Conservation (phyloP, 2,329 filamentous ascomycete genomes). For the Davidsoniella neocaledoniae region DNA sequence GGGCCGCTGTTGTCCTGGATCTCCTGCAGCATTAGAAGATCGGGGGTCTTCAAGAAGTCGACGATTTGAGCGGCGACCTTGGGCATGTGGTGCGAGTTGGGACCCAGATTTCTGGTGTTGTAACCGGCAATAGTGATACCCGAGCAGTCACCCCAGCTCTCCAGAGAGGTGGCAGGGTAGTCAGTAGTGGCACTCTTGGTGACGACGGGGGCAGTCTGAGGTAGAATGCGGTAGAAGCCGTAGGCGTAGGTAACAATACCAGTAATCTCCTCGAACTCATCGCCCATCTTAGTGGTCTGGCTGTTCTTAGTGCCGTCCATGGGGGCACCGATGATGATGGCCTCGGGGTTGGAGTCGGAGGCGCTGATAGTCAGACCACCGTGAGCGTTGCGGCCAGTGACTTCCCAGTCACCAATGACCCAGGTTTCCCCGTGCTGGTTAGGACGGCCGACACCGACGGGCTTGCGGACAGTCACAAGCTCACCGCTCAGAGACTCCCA, state of each 20-base stretch:
- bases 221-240: constrained; percentile 53
- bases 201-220: constrained; percentile 38
- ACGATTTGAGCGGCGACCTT: constrained; percentile 48
- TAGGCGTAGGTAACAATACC: constrained; percentile 50
- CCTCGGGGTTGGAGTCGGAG: constrained; percentile 52
- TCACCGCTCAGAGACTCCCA: constrained; percentile 56
- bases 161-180: constrained; percentile 34
- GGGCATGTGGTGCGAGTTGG: constrained; percentile 37
- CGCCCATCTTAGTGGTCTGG: constrained; percentile 43
- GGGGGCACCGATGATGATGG: constrained; percentile 46
- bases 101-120: constrained; percentile 53
- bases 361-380: constrained; percentile 47
- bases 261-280: constrained; percentile 46
- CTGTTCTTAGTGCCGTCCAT: constrained; percentile 49
- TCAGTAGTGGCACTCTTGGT: constrained; percentile 28
- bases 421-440: constrained; percentile 53
- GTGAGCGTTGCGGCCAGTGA: constrained; percentile 43
- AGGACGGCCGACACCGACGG: constrained; percentile 40
- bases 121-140: constrained; percentile 49
- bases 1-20: constrained; percentile 50
- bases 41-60: constrained; percentile 43
- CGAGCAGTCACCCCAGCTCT: constrained; percentile 37
- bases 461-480: constrained; percentile 44
- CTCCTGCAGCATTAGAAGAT: constrained; percentile 53
- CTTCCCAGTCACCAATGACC: constrained; percentile 48